phyloP scores from a whole-genome alignment of 257 asterid genomes.

The Ocimum tenuiflorum region DNA sequence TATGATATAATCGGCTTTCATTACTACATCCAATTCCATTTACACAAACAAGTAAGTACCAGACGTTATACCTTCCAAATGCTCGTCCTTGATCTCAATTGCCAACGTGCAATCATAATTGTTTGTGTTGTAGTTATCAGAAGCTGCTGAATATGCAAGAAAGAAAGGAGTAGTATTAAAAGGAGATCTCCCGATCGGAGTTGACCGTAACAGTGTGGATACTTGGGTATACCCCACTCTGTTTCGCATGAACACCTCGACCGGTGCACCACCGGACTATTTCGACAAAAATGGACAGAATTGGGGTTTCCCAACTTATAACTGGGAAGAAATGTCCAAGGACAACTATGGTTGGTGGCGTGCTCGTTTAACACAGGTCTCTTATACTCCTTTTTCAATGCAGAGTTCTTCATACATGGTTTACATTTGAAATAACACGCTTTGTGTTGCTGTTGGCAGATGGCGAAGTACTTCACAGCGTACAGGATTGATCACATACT shows the following conservation, averaged over 20 bases:
- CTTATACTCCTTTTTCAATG: not conserved
- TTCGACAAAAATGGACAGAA: constrained; percentile 97
- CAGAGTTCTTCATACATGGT: not conserved
- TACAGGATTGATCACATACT: constrained; percentile 91
- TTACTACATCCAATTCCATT: constrained; percentile 84
- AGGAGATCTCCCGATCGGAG: constrained; percentile 98
- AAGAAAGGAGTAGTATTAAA: constrained; percentile 75
- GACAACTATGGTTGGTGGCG: constrained; percentile 99
- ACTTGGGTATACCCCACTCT: constrained; percentile 94
- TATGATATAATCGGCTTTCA: constrained; percentile 68
- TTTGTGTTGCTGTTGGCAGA: constrained; percentile 38
- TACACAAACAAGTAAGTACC: constrained; percentile 69
- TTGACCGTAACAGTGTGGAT: constrained; percentile 87
- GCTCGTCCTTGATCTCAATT: constrained; percentile 11
- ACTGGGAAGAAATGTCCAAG: constrained; percentile 99
- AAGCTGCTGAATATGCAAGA: constrained; percentile 90
- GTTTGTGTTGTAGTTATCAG: constrained; percentile 54
- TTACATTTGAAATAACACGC: not conserved
- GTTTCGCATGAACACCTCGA: constrained; percentile 91
- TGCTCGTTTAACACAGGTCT: constrained; percentile 88
- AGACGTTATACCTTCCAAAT: not conserved
- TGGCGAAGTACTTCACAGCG: constrained; percentile 95
- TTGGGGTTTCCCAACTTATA: constrained; percentile 99
- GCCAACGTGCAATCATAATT: constrained; percentile 7
- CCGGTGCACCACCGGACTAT: constrained; percentile 98